A percentile compares a stretch with the other conserved stretches of the same genome.
phyloP scores from a whole-genome alignment of 129 eudicot genomes.

The Pittosporum tobira region DNA sequence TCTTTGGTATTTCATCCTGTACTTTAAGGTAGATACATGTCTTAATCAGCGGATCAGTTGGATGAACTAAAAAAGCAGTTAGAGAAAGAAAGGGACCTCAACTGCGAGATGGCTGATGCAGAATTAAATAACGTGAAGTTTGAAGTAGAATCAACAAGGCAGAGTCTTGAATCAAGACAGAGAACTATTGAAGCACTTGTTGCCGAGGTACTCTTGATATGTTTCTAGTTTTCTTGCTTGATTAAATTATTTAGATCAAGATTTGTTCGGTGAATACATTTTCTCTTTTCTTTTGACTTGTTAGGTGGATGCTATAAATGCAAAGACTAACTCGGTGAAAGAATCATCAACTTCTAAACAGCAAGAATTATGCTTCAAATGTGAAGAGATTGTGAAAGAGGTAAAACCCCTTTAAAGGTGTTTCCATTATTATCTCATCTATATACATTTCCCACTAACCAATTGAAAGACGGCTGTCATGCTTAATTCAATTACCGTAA shows the following conservation, averaged over 20 bases:
- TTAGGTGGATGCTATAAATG: constrained; percentile 55
- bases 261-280: neutral
- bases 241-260: neutral
- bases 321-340: constrained; percentile 35
- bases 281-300: constrained; percentile 10
- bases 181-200: constrained; percentile 48
- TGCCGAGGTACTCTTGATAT: constrained; percentile 42
- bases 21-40: neutral
- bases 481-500: neutral
- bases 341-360: constrained; percentile 50
- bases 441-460: neutral
- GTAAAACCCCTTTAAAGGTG: constrained; percentile 16
- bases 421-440: neutral
- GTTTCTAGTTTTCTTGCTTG: neutral
- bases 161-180: constrained; percentile 42
- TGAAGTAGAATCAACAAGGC: constrained; percentile 56
- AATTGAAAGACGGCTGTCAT: neutral
- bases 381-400: constrained; percentile 49
- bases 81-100: constrained; percentile 54
- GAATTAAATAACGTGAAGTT: constrained; percentile 60
- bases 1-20: neutral
- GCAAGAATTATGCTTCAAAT: constrained; percentile 38
- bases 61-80: constrained; percentile 49
- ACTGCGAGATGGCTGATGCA: constrained; percentile 43
- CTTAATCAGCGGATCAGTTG: constrained; percentile 44